Evolutionary conservation across 75 land plant species (phyloP).

Genomic region (Isoetes taiwanensis): DNA sequence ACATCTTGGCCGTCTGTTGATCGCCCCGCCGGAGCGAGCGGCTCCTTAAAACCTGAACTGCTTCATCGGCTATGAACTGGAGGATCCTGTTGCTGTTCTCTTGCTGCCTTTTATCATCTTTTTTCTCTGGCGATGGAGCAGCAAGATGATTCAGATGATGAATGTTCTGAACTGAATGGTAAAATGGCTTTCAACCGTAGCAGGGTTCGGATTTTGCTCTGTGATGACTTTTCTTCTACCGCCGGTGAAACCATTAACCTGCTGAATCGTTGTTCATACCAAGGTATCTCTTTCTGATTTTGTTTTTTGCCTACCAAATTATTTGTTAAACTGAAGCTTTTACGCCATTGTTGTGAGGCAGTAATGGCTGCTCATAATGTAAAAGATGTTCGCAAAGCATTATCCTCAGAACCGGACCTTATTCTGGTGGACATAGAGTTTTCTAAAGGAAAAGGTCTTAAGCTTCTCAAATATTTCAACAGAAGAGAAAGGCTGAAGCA

Average conservation of each 20-base stretch:
- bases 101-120: too few species aligned
- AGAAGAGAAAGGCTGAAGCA: not conserved
- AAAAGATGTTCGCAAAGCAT: too few species aligned
- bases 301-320: not conserved
- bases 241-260: conserved; percentile 33
- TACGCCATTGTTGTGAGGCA: not conserved
- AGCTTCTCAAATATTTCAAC: not conserved
- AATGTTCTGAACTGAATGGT: too few species aligned
- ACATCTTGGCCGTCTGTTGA: too few species aligned
- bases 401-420: too few species aligned
- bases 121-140: too few species aligned
- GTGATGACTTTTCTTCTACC: conserved; percentile 51
- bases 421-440: not conserved
- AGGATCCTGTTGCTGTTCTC: too few species aligned
- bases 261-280: conserved; percentile 61
- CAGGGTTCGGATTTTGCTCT: conserved; percentile 60
- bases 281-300: conserved; percentile 57
- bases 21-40: too few species aligned
- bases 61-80: too few species aligned
- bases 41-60: too few species aligned
- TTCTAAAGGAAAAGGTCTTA: not conserved
- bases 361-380: too few species aligned
- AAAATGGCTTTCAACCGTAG: conserved; percentile 75
- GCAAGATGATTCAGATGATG: too few species aligned
- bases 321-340: not conserved